phyloP scores from a whole-genome alignment of 75 land plant genomes.

The Selaginella tamariscina region DNA sequence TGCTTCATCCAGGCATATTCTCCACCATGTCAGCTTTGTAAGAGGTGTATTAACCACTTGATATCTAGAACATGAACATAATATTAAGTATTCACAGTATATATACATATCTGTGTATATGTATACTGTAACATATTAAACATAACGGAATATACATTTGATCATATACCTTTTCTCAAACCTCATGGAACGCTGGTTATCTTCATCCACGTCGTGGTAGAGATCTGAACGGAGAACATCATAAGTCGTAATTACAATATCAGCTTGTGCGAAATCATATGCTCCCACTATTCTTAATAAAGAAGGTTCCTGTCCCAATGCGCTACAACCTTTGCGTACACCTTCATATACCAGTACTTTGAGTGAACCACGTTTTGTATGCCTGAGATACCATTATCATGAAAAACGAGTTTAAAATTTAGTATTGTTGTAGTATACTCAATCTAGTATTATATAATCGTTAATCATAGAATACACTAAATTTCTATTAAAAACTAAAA shows the following conservation, averaged over 20 bases:
- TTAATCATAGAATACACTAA: no score
- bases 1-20: conserved; percentile 95
- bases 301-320: conserved; percentile 5
- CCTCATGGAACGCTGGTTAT: conserved; percentile 55
- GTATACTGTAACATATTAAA: not conserved
- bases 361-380: conserved; percentile 62
- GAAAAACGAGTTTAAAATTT: no score
- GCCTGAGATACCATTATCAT: conserved; percentile 46
- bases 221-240: conserved; percentile 74
- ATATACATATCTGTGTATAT: not conserved
- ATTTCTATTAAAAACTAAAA: no score
- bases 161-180: conserved; percentile 57
- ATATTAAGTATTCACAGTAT: not conserved
- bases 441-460: no score
- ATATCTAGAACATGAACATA: conserved; percentile 41
- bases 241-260: conserved; percentile 88
- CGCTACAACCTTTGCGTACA: conserved; percentile 30
- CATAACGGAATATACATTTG: not conserved
- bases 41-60: conserved; percentile 79
- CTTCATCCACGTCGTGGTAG: conserved; percentile 69
- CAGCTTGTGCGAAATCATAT: conserved; percentile 51
- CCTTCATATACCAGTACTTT: conserved; percentile 74
- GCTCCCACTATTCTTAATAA: conserved; percentile 27
- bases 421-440: no score
- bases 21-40: conserved; percentile 87